phyloP scores from a whole-genome alignment of 148 eudicot species.

The Diospyros kaki region DNA sequence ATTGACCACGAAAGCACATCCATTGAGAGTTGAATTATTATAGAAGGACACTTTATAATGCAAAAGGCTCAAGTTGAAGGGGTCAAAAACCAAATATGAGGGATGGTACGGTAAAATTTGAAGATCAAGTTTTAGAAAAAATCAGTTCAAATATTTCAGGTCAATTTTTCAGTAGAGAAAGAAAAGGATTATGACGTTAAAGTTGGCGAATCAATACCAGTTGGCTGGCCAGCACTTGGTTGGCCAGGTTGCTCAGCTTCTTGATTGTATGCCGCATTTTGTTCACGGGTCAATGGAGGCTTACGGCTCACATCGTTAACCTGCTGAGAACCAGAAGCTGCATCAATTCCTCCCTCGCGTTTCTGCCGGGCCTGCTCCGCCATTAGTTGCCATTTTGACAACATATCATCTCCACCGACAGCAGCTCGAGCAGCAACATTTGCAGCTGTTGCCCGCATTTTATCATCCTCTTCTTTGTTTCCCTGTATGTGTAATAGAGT shows the following conservation, averaged over 20 bases:
- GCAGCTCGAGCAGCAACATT: conserved; percentile 99
- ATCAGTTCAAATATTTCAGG: too few species aligned
- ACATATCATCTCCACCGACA: conserved; percentile 93
- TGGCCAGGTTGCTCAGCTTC: conserved; percentile 56
- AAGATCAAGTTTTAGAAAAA: too few species aligned
- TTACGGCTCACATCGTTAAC: conserved; percentile 46
- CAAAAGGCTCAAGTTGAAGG: too few species aligned
- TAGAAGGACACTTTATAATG: too few species aligned
- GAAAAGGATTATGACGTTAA: too few species aligned
- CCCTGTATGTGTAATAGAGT: conserved; percentile 23
- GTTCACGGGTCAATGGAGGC: conserved; percentile 33
- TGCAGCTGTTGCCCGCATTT: conserved; percentile 92
- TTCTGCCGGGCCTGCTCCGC: conserved; percentile 83
- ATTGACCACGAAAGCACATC: too few species aligned
- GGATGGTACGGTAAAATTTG: too few species aligned
- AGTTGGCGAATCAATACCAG: conserved; percentile 34
- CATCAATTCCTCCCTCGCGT: conserved; percentile 62
- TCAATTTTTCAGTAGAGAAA: too few species aligned
- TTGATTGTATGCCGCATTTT: conserved; percentile 40
- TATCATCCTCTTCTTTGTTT: conserved; percentile 96
- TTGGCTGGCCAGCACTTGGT: conserved; percentile 27
- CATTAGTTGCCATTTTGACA: conserved; percentile 93
- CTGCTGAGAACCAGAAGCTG: conserved; percentile 47
- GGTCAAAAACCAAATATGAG: too few species aligned
- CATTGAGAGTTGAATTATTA: too few species aligned